Evolutionary conservation across 371 early-diverging fungal species (phyloP), one percentile per base, ranked within the genome.

Genomic region (Synchytrium microbalum): DNA sequence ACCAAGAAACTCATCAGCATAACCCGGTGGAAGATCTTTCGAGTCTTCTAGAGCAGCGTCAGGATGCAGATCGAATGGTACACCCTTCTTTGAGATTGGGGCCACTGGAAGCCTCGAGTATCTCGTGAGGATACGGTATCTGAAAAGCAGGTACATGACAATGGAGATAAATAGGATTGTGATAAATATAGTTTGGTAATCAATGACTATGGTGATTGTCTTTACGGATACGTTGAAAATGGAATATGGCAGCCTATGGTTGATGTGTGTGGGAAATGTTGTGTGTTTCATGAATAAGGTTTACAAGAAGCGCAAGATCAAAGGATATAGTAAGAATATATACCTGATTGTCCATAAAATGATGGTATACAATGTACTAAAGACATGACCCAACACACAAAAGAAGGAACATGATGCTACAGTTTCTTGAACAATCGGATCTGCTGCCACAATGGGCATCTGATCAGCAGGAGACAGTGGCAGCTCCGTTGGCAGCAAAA

Each of bases 1-100:
- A 53, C 86, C 86, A 59, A 92, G 72, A 63, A 92, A 89, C 66
- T 91, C 91, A 65, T 89, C 90, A 1, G 92, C 89, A 66, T 90
- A 91, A 54, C 56, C 67, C 32, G 27, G 59, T 0, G n/a, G 27
- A 52, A 8, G 33, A 31, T 79, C 79, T 27, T 73, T 66, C n/a
- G 74, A 75, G 56, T 84, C 86, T 59, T 86, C 87, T 52, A 75
- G 71, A 1, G 81, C 75, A 54, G 84, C 83, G 60, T 86, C 86
- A 0, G 92, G 92, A 60, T 89, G 91, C 55, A 92, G 78, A 75
- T 93, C 92, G 64, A 88, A 89, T 0, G 86, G 83, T 23, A 84
- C 80, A 1, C 79, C 80, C 26, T 72, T 76, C 10, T 67, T 71
- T 13, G 63, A 54, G 0, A 72, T 64, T 38, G 71, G 64, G 28